Conservation (phyloP, 306 rosid genomes). For the Cucumis cinereus region DNA sequence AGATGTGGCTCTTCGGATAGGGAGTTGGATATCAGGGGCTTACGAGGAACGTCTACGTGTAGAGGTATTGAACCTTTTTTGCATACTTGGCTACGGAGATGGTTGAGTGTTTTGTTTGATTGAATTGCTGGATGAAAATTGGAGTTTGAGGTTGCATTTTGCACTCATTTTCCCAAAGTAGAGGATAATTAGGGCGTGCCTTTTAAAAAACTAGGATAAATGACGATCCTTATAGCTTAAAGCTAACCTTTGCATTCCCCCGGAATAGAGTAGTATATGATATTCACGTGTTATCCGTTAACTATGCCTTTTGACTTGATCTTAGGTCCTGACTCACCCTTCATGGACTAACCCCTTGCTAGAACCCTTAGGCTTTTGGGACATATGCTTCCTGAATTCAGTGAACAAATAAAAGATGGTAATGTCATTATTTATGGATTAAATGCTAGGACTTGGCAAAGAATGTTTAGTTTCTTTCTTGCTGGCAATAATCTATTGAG, state of each 20-base stretch:
- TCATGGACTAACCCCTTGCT: neutral
- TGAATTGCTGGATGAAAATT: neutral
- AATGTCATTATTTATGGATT: neutral
- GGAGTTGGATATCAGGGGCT: slow-evolving; percentile 78
- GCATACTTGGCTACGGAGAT: neutral
- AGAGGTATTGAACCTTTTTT: slow-evolving; percentile 32
- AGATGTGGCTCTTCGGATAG: slow-evolving; percentile 54
- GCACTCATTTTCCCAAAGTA: neutral
- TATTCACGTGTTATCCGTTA: neutral
- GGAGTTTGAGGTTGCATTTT: neutral
- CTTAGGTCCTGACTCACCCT: neutral
- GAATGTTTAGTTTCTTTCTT: neutral
- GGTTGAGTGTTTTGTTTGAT: neutral
- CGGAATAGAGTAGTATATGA: neutral
- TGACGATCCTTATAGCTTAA: neutral
- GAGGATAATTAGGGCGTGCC: neutral
- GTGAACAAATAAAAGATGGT: neutral
- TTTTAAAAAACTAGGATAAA: neutral
- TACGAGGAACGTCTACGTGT: slow-evolving; percentile 79
- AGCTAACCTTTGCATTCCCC: neutral
- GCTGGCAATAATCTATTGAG: neutral
- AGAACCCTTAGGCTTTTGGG: neutral
- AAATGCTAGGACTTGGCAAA: neutral
- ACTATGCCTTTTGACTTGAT: neutral
- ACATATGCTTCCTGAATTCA: neutral